A percentile compares a stretch with the other conserved stretches of the same genome.
Evolutionary conservation across 345 rosid species (phyloP).

Genomic region (Dovyalis caffra): DNA sequence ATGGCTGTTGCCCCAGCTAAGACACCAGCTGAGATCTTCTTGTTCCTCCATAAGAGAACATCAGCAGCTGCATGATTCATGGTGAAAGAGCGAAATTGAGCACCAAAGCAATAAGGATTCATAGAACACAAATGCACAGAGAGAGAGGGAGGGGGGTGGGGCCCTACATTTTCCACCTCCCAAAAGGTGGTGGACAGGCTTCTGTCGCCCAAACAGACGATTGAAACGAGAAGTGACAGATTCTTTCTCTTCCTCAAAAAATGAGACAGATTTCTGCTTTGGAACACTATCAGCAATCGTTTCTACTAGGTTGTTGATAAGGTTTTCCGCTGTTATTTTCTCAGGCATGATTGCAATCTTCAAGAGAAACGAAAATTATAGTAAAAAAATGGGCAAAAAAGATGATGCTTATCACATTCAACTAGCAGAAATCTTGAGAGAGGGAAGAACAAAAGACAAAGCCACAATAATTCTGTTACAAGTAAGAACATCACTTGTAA

Average conservation of each 20-base stretch:
- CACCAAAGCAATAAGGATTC: neutral
- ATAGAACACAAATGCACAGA: neutral
- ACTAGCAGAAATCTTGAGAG: too few species aligned
- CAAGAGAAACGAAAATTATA: neutral
- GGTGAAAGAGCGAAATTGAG: neutral
- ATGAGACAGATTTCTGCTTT: conserved; percentile 60
- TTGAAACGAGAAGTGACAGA: conserved; percentile 56
- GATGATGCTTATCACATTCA: neutral
- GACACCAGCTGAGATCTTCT: conserved; percentile 80
- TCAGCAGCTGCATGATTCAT: conserved; percentile 76
- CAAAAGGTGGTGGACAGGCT: conserved; percentile 64
- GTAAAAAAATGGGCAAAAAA: neutral
- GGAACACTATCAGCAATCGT: conserved; percentile 53
- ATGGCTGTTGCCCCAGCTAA: conserved; percentile 65
- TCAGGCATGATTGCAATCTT: conserved; percentile 64
- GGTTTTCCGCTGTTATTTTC: conserved; percentile 55
- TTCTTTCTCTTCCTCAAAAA: conserved; percentile 55
- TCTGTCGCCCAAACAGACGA: conserved; percentile 78
- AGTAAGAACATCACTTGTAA: neutral
- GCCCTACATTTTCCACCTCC: conserved; percentile 90
- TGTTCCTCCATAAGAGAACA: conserved; percentile 95
- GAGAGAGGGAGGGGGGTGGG: neutral
- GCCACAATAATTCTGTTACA: neutral
- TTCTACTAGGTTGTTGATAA: conserved; percentile 59
- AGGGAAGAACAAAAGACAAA: neutral